Percentiles rank a stretch among this genome's conserved stretches.
Evolutionary conservation across 176 grass and related monocot genomes (phyloP).

Genomic region (Triticum monococcum): DNA sequence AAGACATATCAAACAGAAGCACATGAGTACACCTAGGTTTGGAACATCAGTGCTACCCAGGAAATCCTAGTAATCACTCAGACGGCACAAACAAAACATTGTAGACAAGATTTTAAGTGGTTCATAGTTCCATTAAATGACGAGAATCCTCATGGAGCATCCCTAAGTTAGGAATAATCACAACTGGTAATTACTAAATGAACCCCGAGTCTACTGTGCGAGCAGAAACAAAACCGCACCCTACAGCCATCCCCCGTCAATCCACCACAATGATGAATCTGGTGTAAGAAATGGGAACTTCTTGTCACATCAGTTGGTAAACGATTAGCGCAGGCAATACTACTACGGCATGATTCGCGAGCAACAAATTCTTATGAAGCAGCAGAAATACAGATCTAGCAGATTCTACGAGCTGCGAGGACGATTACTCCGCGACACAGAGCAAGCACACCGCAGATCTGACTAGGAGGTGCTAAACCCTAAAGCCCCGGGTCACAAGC

Average conservation of each 20-base stretch:
- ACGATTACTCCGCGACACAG: neutral
- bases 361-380: neutral
- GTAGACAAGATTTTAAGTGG: too few relatives aligned
- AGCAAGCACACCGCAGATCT: neutral
- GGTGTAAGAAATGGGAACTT: neutral
- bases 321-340: neutral
- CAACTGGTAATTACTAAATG: too few relatives aligned
- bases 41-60: neutral
- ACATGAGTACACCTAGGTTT: neutral
- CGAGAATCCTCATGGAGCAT: neutral
- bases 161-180: fast-evolving
- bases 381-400: neutral
- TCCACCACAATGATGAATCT: neutral
- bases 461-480: neutral
- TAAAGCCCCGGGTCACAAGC: neutral
- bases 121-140: neutral
- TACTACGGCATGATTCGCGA: neutral
- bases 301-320: too few relatives aligned
- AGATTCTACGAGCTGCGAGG: too few relatives aligned
- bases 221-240: too few relatives aligned
- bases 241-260: neutral
- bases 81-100: neutral
- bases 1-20: neutral
- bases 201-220: neutral
- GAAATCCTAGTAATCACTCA: neutral